These are phyloP conservation scores for Encephalitozoon intestinalis DNA, from an alignment of 371 early-diverging fungal species.

Conservation along the genomic window DNA sequence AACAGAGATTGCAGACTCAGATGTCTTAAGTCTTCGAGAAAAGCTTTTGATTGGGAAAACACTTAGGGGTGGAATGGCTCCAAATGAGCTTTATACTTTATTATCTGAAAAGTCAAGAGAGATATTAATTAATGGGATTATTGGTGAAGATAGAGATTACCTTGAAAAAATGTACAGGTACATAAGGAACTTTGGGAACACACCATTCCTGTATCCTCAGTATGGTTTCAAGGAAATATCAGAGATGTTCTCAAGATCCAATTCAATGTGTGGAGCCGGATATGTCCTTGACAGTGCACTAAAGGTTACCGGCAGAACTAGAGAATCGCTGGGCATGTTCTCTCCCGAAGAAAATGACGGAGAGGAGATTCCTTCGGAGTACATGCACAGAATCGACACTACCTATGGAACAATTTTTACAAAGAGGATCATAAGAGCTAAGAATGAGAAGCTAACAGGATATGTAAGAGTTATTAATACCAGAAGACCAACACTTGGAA, in stretches of 20 bases:
- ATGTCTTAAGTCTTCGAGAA: not conserved
- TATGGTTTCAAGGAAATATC: conserved; percentile 25
- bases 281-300: conserved; percentile 10
- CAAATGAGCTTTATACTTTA: not conserved
- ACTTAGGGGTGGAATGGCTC: not conserved
- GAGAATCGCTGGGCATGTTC: not conserved
- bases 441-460: not conserved
- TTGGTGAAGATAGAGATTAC: not conserved
- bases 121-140: not conserved
- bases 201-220: conserved; percentile 12
- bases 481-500: not conserved
- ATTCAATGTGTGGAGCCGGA: not conserved
- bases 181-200: not conserved
- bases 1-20: conserved; percentile 7
- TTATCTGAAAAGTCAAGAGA: not conserved
- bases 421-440: not conserved
- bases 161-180: not conserved
- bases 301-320: not conserved
- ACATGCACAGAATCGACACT: not conserved
- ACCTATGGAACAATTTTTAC: conserved; percentile 1
- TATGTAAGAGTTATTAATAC: conserved; percentile 14
- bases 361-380: not conserved
- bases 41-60: not conserved
- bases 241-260: conserved; percentile 21
- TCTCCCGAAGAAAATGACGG: not conserved